These are phyloP conservation scores for Chloranthus sessilifolius DNA, from an alignment of 164 flowering plant genomes.

Conservation along the genomic window DNA sequence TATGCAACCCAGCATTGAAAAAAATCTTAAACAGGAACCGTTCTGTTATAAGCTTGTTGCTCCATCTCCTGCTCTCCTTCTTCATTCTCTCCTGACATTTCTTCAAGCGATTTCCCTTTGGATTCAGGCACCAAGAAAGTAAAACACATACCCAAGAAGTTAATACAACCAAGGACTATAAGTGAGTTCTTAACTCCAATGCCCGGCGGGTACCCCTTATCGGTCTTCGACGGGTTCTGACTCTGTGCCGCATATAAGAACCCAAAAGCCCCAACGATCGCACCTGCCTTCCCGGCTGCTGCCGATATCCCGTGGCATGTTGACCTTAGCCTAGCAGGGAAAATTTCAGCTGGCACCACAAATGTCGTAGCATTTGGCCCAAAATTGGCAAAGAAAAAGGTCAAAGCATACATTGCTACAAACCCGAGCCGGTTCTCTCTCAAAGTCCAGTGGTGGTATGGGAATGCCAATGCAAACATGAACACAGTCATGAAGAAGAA, in stretches of 20 bases:
- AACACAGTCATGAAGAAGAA: conserved; percentile 18
- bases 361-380: conserved; percentile 21
- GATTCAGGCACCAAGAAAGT: conserved; percentile 22
- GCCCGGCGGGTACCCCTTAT: conserved; percentile 14
- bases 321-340: conserved; percentile 15
- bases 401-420: conserved; percentile 11
- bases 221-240: conserved; percentile 2
- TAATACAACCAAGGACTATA: conserved; percentile 10
- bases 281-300: conserved; percentile 15
- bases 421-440: conserved; percentile 11
- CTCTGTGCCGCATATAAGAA: conserved; percentile 20
- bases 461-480: conserved; percentile 20
- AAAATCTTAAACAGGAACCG: neutral
- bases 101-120: conserved; percentile 18
- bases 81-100: conserved; percentile 15
- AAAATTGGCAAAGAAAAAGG: conserved; percentile 23
- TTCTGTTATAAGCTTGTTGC: neutral
- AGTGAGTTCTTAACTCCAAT: conserved; percentile 15
- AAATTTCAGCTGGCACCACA: conserved; percentile 21
- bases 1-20: too few species aligned
- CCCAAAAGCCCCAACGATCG: conserved; percentile 18
- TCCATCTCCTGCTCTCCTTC: neutral
- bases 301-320: conserved; percentile 22
- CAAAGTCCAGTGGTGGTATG: conserved; percentile 13
- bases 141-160: conserved; percentile 9